Evolutionary conservation across 495 filamentous ascomycete genomes (phyloP).

Genomic region (Staphylotrichum tortipilum): DNA sequence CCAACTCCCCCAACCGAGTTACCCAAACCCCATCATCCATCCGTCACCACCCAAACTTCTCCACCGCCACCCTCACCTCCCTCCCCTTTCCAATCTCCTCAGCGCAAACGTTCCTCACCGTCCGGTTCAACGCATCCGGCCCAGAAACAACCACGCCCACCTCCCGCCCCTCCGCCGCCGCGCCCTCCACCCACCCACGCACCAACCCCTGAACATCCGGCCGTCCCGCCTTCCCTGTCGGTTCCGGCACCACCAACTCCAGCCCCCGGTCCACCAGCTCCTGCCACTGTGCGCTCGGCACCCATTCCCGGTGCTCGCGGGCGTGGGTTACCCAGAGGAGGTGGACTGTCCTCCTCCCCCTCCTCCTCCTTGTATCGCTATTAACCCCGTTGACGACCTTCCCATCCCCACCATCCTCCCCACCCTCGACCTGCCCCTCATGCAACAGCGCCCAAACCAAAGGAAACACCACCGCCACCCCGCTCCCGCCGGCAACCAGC

Average conservation of each 20-base stretch:
- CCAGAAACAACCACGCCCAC: constrained; percentile 45
- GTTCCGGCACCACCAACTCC: constrained; percentile 41
- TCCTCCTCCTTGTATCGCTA: not conserved
- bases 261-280: constrained; percentile 39
- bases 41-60: constrained; percentile 49
- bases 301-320: constrained; percentile 41
- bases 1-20: no score
- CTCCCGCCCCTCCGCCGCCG: constrained; percentile 19
- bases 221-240: constrained; percentile 43
- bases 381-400: not conserved
- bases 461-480: constrained; percentile 50
- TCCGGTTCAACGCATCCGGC: constrained; percentile 46
- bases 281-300: constrained; percentile 36
- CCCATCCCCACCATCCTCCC: not conserved
- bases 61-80: constrained; percentile 35
- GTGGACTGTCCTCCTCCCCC: constrained; percentile 32
- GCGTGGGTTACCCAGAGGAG: constrained; percentile 53
- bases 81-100: constrained; percentile 30
- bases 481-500: constrained; percentile 53
- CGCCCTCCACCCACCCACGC: constrained; percentile 21
- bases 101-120: constrained; percentile 45
- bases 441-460: constrained; percentile 31
- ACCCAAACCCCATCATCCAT: no score
- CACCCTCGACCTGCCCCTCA: not conserved
- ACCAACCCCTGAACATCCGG: constrained; percentile 41